Conservation (phyloP, 2,329 filamentous ascomycete genomes). For the Sphaerulina vaccinii region DNA sequence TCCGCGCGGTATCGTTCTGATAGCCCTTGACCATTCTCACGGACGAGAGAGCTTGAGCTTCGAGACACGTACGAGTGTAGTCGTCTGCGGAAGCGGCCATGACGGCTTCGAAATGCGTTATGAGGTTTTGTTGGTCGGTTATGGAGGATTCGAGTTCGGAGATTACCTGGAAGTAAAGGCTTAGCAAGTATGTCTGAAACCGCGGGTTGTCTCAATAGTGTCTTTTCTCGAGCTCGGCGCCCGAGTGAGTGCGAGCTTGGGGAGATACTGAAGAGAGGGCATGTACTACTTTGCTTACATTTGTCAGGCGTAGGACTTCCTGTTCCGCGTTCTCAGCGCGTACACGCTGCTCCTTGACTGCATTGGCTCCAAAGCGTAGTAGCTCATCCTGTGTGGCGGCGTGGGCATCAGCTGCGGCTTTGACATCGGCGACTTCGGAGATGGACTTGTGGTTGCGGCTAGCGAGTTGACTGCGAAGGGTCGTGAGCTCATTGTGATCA, state of each 20-base stretch:
- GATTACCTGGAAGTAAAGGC: no score
- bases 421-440: neutral
- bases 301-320: neutral
- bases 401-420: constrained; percentile 1
- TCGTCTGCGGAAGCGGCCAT: constrained; percentile 10
- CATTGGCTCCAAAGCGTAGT: constrained; percentile 7
- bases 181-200: no score
- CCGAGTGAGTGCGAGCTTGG: no score
- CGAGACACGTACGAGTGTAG: constrained; percentile 14
- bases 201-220: no score
- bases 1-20: constrained; percentile 15
- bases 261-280: no score
- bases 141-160: constrained; percentile 6
- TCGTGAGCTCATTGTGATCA: constrained; percentile 11
- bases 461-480: constrained; percentile 11
- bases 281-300: no score
- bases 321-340: neutral
- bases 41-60: constrained; percentile 21
- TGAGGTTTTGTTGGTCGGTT: constrained; percentile 1
- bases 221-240: no score
- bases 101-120: constrained; percentile 9
- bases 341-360: constrained; percentile 13
- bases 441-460: neutral
- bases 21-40: constrained; percentile 19
- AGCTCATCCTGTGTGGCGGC: constrained; percentile 5